A percentile compares a stretch with the other conserved stretches of the same genome.
These are phyloP conservation scores for Neckera pumila DNA, from an alignment of 225 moss, liverwort and hornwort species.

Conservation along the genomic window DNA sequence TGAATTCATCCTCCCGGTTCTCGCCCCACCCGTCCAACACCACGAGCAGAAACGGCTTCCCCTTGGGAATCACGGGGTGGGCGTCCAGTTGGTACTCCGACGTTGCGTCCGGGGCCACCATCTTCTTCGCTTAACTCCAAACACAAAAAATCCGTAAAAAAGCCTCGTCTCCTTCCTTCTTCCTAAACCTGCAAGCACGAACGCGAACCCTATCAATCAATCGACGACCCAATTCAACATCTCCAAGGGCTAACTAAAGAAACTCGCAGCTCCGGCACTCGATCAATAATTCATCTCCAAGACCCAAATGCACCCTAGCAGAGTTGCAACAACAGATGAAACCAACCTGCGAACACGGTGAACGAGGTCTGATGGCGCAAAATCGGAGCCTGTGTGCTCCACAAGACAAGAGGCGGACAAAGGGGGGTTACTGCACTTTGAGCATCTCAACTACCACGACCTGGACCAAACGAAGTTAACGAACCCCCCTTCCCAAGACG, in stretches of 20 bases:
- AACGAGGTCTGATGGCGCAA: not conserved
- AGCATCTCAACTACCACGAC: not conserved
- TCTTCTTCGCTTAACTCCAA: not conserved
- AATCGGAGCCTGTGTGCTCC: not conserved
- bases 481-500: not conserved
- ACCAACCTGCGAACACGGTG: not conserved
- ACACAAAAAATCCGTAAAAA: no score
- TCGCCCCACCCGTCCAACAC: slow-evolving; percentile 85
- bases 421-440: not conserved
- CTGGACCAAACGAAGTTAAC: not conserved
- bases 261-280: not conserved
- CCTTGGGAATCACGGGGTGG: slow-evolving; percentile 42
- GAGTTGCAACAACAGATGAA: not conserved
- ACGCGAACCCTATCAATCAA: slow-evolving; percentile 3
- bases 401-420: not conserved
- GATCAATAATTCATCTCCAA: not conserved
- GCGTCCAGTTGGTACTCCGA: slow-evolving; percentile 13
- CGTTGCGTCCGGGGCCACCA: slow-evolving; percentile 19
- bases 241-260: not conserved
- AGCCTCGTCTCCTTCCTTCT: not conserved
- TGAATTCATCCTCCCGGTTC: slow-evolving; percentile 75
- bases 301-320: not conserved
- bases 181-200: not conserved
- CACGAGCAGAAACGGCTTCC: slow-evolving; percentile 64
- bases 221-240: not conserved